Percentiles rank a stretch among this genome's conserved stretches.
Evolutionary conservation across 1,284 basidiomycete species (phyloP).

Genomic region (Heterobasidion parviporum): DNA sequence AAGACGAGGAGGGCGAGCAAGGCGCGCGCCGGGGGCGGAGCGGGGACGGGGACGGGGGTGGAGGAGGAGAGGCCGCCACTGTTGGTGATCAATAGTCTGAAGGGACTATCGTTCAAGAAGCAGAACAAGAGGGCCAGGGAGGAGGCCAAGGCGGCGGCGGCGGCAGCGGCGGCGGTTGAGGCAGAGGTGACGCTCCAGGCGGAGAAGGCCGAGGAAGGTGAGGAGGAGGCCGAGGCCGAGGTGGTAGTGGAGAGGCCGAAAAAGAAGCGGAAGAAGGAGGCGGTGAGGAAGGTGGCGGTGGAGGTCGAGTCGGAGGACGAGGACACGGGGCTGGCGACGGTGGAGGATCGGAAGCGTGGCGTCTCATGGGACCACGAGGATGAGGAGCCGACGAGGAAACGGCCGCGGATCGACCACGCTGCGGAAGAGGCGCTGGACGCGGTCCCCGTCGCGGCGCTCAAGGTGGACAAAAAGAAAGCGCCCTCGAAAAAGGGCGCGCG

Average conservation of each 20-base stretch:
- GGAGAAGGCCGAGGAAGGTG: slow-evolving; percentile 11
- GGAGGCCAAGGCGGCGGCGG: slow-evolving; percentile 13
- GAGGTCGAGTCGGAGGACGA: slow-evolving; percentile 41
- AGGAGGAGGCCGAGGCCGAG: slow-evolving; percentile 11
- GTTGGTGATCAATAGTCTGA: slow-evolving; percentile 39
- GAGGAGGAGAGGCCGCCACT: slow-evolving; percentile 11
- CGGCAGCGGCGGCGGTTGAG: slow-evolving; percentile 23
- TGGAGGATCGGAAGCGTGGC: slow-evolving; percentile 19
- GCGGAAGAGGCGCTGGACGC: slow-evolving; percentile 16
- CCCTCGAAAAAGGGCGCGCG: slow-evolving; percentile 23
- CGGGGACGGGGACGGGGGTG: slow-evolving; percentile 15
- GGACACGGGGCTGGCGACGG: slow-evolving; percentile 13
- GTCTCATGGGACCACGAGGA: slow-evolving; percentile 19
- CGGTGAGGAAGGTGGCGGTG: slow-evolving; percentile 20
- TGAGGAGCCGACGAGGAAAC: slow-evolving; percentile 25
- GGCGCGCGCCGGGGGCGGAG: slow-evolving; percentile 14
- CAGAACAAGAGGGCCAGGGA: slow-evolving; percentile 37
- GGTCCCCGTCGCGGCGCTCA: slow-evolving; percentile 6
- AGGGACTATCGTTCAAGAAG: slow-evolving; percentile 64
- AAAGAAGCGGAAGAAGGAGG: slow-evolving; percentile 18
- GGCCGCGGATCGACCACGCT: slow-evolving; percentile 18
- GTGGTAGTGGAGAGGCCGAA: slow-evolving; percentile 12
- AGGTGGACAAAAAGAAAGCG: slow-evolving; percentile 30
- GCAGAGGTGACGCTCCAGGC: slow-evolving; percentile 12
- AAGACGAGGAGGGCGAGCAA: slow-evolving; percentile 25